phyloP scores from a whole-genome alignment of 2,329 filamentous ascomycete species.

The Onygenales sp. region DNA sequence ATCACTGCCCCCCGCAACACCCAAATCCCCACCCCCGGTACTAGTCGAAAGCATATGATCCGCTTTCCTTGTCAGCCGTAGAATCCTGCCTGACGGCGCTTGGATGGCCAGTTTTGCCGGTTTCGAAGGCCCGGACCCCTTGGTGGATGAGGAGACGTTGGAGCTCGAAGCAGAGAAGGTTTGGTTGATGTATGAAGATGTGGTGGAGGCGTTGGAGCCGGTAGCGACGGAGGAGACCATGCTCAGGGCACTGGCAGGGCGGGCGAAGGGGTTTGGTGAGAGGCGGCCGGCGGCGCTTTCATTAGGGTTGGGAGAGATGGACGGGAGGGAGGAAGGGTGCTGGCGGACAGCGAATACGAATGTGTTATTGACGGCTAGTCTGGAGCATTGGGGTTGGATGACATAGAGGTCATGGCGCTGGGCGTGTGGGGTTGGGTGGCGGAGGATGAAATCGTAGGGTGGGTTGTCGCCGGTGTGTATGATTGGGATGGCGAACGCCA shows the following conservation, averaged over 20 bases:
- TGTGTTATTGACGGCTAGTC: conserved; percentile 86
- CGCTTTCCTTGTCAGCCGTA: conserved; percentile 49
- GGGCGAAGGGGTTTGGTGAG: conserved; percentile 42
- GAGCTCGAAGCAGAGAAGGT: conserved; percentile 33
- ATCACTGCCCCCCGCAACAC: conserved; percentile 29
- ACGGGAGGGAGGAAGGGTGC: conserved; percentile 59
- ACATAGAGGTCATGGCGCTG: conserved; percentile 95
- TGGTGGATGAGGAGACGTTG: conserved; percentile 45
- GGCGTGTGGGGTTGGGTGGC: conserved; percentile 95
- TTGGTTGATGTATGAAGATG: conserved; percentile 22
- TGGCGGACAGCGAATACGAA: conserved; percentile 96
- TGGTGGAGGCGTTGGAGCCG: conserved; percentile 41
- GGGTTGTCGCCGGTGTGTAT: conserved; percentile 88
- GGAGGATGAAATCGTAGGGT: conserved; percentile 81
- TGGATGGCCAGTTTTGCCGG: conserved; percentile 95
- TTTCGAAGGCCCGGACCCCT: conserved; percentile 45
- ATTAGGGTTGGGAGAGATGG: conserved; percentile 27
- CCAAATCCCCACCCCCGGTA: conserved; percentile 19
- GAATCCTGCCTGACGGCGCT: conserved; percentile 86
- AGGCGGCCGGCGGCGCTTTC: conserved; percentile 32
- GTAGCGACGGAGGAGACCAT: conserved; percentile 48
- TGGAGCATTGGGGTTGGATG: conserved; percentile 85
- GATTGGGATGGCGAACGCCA: conserved; percentile 84
- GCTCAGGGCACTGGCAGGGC: conserved; percentile 50
- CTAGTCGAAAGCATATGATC: conserved; percentile 34